Evolutionary conservation across 495 filamentous ascomycete species (phyloP).

Genomic region (Penicillium herquei): DNA sequence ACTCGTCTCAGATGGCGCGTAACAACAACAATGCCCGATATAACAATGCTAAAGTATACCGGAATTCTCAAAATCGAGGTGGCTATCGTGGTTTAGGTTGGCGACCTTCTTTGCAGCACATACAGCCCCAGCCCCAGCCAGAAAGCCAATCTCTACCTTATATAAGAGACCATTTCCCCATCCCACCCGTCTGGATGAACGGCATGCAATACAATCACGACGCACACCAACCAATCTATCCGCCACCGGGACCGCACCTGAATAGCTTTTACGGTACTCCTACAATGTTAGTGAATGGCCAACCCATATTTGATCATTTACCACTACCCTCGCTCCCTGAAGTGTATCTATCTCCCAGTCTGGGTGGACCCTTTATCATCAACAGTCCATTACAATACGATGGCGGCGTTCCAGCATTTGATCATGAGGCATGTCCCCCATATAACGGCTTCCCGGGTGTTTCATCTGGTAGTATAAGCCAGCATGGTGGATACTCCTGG

Average conservation of each 20-base stretch:
- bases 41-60: neutral
- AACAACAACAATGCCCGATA: neutral
- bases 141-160: neutral
- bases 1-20: neutral
- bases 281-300: neutral
- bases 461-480: neutral
- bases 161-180: neutral
- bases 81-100: neutral
- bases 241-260: neutral
- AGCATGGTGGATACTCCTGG: neutral
- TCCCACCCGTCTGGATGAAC: neutral
- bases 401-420: neutral
- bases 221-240: neutral
- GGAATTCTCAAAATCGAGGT: neutral
- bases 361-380: slow-evolving; percentile 2
- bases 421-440: neutral
- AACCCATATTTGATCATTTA: neutral
- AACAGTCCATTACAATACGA: neutral
- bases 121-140: neutral
- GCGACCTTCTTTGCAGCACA: neutral
- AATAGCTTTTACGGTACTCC: neutral
- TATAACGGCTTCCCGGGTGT: neutral
- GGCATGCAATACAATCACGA: slow-evolving; percentile 3
- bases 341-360: neutral
- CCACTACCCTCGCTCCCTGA: neutral